Base-by-base conservation (phyloP, 2,329 filamentous ascomycete genomes). In the Xylaria arbuscula region DNA sequence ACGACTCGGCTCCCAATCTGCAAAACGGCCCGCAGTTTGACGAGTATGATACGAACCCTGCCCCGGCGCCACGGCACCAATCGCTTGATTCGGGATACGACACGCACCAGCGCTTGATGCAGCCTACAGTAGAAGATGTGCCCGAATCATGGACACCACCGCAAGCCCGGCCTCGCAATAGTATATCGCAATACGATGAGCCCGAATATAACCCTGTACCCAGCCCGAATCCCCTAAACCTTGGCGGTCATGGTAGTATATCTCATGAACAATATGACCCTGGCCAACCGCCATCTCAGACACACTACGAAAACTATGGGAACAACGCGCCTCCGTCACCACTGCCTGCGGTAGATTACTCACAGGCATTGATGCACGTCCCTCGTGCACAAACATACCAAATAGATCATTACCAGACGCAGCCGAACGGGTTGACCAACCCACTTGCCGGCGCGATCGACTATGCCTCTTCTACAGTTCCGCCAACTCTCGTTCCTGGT, bases 101-200 rank as follows among this genome's bases (percentile, higher is more conserved):
- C 62, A 74, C 78, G 45, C 83, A 83, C 48, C 80, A 82, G 73
- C 82, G 83, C 66, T 83, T 85, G 0, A 85, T 88, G 86, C 88
- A 89, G 72, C 87, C 86, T 2, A 90, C 86, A 7, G 88, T 89
- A 6, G 89, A 91, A 75, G 89, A 91, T 70, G 87, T 85, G 6
- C 88, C 89, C 3, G 88, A 89, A 57, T 85, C 86, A 1, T 79
- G 78, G 78, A 79, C 76, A 11, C 78, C 78, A 9, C 78, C 78
- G 11, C 76, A 70, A 53, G 62, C 70, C 3, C 73, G 75, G 64
- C 53, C 72, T 19, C 72, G 74, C 42, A 69, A 65, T 36, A 74
- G 74, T n/a, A 74, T 73, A 50, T 64, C 72, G 6, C 76, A 77
- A 60, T 78, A 77, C n/a, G 81, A 83, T 28, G 82, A 84, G 56